Percentiles rank a stretch among this genome's conserved stretches.
Conservation (phyloP, 228 moss, liverwort and hornwort species). For the Sphagnum magellanicum region DNA sequence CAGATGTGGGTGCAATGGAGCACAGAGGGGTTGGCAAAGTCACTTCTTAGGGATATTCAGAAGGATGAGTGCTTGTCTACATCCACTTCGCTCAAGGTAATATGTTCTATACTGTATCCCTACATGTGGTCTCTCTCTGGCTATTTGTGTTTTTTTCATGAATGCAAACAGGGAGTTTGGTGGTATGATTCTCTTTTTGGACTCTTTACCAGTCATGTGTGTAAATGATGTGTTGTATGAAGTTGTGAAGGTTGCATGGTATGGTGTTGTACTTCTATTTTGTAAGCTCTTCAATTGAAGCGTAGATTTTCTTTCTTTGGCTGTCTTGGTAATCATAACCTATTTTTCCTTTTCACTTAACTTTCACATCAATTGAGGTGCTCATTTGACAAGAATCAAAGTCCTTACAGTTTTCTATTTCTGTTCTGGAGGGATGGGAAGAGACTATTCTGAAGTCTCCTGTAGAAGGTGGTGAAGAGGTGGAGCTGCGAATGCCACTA, state of each 20-base stretch:
- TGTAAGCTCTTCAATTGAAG: too few species aligned
- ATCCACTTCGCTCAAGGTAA: conserved; percentile 75
- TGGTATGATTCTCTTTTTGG: too few species aligned
- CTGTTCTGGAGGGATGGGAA: conserved; percentile 77
- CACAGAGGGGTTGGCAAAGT: conserved; percentile 56
- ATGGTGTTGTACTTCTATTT: too few species aligned
- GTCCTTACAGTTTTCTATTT: neutral
- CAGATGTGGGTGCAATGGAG: conserved; percentile 87
- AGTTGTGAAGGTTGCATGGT: too few species aligned
- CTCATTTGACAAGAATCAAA: neutral
- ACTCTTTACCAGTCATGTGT: too few species aligned
- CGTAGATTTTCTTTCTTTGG: too few species aligned
- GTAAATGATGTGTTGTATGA: too few species aligned
- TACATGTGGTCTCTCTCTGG: too few species aligned
- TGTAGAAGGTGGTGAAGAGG: conserved; percentile 83
- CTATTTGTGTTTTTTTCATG: too few species aligned
- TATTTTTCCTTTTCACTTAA: too few species aligned
- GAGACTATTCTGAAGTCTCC: conserved; percentile 74
- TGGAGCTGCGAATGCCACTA: conserved; percentile 77
- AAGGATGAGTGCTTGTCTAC: conserved; percentile 80
- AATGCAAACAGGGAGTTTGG: neutral
- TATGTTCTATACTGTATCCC: too few species aligned
- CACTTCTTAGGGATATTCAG: conserved; percentile 59
- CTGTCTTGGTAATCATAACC: too few species aligned
- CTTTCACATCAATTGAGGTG: neutral